These are phyloP conservation scores for Epichloe festucae DNA, from an alignment of 2,329 filamentous ascomycete species.

Conservation along the genomic window DNA sequence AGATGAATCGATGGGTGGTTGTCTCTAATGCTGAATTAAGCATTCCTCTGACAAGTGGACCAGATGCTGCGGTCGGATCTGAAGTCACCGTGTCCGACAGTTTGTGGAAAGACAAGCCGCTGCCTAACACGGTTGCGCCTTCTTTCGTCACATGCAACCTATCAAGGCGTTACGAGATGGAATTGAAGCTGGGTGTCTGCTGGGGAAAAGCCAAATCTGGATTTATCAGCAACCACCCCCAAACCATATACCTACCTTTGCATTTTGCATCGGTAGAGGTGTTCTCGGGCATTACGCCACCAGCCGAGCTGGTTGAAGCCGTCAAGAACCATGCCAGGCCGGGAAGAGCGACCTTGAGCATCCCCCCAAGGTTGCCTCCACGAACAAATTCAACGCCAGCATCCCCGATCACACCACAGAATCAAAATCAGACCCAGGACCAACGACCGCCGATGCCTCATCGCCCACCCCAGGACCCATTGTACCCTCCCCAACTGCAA, in stretches of 20 bases:
- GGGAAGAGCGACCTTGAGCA: slow-evolving; percentile 23
- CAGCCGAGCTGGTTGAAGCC: slow-evolving; percentile 59
- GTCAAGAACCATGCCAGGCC: slow-evolving; percentile 21
- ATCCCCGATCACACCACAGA: slow-evolving; percentile 11
- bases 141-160: slow-evolving; percentile 86
- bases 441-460: slow-evolving; percentile 11
- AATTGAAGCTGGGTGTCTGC: slow-evolving; percentile 65
- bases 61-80: slow-evolving; percentile 44
- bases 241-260: slow-evolving; percentile 67
- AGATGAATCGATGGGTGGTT: slow-evolving; percentile 65
- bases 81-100: slow-evolving; percentile 57
- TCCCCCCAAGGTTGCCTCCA: slow-evolving; percentile 26
- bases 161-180: slow-evolving; percentile 66
- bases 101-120: slow-evolving; percentile 56
- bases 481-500: slow-evolving; percentile 45
- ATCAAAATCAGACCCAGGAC: slow-evolving; percentile 4
- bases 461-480: slow-evolving; percentile 29
- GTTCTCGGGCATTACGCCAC: slow-evolving; percentile 78
- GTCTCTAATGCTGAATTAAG: slow-evolving; percentile 58
- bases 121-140: slow-evolving; percentile 80
- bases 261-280: slow-evolving; percentile 62
- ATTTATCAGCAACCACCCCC: slow-evolving; percentile 20
- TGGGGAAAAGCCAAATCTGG: slow-evolving; percentile 47
- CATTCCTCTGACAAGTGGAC: slow-evolving; percentile 49
- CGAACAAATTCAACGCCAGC: slow-evolving; percentile 15